Evolutionary conservation across 257 asterid species (phyloP), one percentile per base, ranked within the genome.

Genomic region (Parsonsia alboflavescens): DNA sequence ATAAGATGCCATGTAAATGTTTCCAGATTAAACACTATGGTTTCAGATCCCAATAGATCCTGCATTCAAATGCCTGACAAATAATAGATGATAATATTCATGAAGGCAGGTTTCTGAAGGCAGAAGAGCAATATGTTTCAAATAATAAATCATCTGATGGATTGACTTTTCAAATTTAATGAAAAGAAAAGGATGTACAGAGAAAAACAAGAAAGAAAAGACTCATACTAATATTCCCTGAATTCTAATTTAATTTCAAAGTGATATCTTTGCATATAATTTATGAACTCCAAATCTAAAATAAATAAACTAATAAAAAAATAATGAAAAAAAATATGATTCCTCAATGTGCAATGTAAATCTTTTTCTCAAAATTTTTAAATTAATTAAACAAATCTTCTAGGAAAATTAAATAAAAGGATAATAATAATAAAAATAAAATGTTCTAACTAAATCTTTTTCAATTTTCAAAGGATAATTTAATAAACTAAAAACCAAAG

Each of bases 11-110:
- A 58, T 36, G 49, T 15, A 33, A 33, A 33, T 33, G 39, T 33
- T 10, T 86, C 81, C 49, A 92, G 77, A 84, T 94, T 84, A 80
- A 92, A 74, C 63, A 73, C 80, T 62, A 75, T 72, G 52, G 96
- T 88, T 78, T 68, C 73, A 24, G 74, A 48, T 74, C 92, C 88
- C 42, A 80, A 77, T 83, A 89, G 79, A 63, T 83, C 87, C 99
- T 94, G 95, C 85, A 84, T 57, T 74, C 71, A 81, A 71, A 77
- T 79, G n/a, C 24, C 21, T 9, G 39, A 50, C 59, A 68, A 16
- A 66, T 69, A 33, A 74, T 53, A 54, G 13, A 49, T 56, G 22
- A 58, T 2, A 3, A 7, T n/a, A n/a, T 12, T 49, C 62, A 48
- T 16, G 48, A 57, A 36, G 30, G 21, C 30, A 56, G n/a, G 3